Evolutionary conservation across 2,329 filamentous ascomycete genomes (phyloP), one percentile per base, ranked within the genome.

Genomic region (Alternaria postmessia): DNA sequence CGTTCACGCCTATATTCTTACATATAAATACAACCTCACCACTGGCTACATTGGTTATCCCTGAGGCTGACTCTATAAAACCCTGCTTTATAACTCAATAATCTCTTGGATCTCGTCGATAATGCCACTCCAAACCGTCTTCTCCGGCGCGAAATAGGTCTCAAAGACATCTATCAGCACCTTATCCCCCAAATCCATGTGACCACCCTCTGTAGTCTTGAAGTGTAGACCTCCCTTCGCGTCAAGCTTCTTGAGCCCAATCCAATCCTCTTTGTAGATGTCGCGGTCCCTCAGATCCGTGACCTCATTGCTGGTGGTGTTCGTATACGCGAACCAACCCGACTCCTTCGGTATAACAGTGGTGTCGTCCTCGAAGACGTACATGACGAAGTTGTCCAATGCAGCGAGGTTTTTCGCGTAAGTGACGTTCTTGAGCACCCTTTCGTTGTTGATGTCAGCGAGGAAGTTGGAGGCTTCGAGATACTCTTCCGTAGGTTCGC

Each of bases 381-480:
- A 93, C 91, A 98, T 91, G 64, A 91, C 92, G 65, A 98, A 91
- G 69, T 90, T 90, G 71, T 91, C 87, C 75, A 99, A 76, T 34
- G 73, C 79, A 7, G 84, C 85, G 48, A 99, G 68, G 74, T 94
- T 91, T 69, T 85, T 79, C 75, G 86, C 88, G 78, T 98, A 99
- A 12, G 81, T 84, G 36, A 79, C 72, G 72, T 93, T 97, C 86
- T 96, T 96, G 55, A 82, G 62, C 49, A 67, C 72, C 11, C 94
- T 86, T 85, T 99, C 95, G 78, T 98, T 98, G 80, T 99, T 99
- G 80, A 98, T 90, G 75, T 98, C 94, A 9, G 94, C 95, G 8
- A 99, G 83, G 79, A 96, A 97, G 76, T 94, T 94, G 70, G 91
- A 95, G 75, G 88, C 78, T 67, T 89, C 87, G 20, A 98, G 86